These are phyloP conservation scores for Marchantia polymorpha DNA, from an alignment of 225 moss, liverwort and hornwort genomes.

Conservation along the genomic window DNA sequence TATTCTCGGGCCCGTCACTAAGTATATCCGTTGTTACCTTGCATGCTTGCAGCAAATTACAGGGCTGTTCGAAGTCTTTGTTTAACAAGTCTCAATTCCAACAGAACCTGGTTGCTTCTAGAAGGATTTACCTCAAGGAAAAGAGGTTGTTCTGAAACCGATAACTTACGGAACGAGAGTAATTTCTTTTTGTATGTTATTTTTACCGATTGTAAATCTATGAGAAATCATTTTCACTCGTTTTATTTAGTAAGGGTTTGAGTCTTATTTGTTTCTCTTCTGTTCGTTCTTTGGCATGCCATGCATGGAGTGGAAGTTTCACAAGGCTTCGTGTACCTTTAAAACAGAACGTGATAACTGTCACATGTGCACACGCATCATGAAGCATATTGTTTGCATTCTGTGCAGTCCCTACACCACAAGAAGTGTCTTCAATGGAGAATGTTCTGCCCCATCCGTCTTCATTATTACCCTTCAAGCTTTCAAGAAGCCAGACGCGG, in stretches of 20 bases:
- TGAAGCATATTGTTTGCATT: neutral
- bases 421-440: conserved; percentile 65
- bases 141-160: conserved; percentile 40
- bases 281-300: neutral
- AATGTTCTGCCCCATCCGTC: conserved; percentile 70
- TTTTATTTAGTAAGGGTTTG: too few species aligned
- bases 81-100: conserved; percentile 86
- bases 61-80: conserved; percentile 92
- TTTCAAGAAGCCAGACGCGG: conserved; percentile 44
- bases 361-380: neutral
- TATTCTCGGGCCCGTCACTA: neutral
- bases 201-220: neutral
- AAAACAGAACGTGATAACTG: neutral
- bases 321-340: too few species aligned
- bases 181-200: neutral
- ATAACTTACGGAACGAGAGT: neutral
- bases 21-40: neutral
- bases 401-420: conserved; percentile 66
- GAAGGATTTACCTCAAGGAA: conserved; percentile 49
- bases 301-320: neutral
- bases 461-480: conserved; percentile 37
- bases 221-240: neutral
- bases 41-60: conserved; percentile 74
- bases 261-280: neutral
- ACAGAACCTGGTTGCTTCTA: conserved; percentile 64